A percentile compares a stretch with the other conserved stretches of the same genome.
These are phyloP conservation scores for Austroboletus rostrupii DNA, from an alignment of 1,284 basidiomycete species.

Conservation along the genomic window DNA sequence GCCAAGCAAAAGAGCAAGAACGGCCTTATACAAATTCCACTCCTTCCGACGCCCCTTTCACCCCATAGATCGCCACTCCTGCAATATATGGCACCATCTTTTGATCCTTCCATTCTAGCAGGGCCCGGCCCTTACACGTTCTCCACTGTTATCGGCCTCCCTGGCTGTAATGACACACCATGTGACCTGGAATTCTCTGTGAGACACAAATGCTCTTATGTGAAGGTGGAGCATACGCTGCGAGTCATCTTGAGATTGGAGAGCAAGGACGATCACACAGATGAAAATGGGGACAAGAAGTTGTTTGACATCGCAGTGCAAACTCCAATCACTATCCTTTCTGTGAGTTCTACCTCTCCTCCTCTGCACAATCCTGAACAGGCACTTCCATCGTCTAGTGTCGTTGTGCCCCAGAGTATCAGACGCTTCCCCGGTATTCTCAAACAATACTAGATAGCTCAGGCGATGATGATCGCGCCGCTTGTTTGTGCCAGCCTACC, in stretches of 20 bases:
- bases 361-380: not conserved
- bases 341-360: slow-evolving; percentile 41
- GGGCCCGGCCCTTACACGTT: slow-evolving; percentile 74
- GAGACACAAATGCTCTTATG: slow-evolving; percentile 76
- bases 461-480: slow-evolving; percentile 23
- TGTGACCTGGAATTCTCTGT: slow-evolving; percentile 69
- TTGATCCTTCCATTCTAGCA: slow-evolving; percentile 49
- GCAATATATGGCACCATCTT: slow-evolving; percentile 10
- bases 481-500: slow-evolving; percentile 42
- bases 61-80: slow-evolving; percentile 27
- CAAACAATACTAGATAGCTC: slow-evolving; percentile 36
- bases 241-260: slow-evolving; percentile 86
- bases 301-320: slow-evolving; percentile 92
- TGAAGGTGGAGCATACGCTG: slow-evolving; percentile 75
- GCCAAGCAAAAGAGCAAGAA: slow-evolving; percentile 27
- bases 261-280: slow-evolving; percentile 29
- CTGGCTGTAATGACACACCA: slow-evolving; percentile 41
- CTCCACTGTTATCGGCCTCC: slow-evolving; percentile 51
- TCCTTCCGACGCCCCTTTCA: slow-evolving; percentile 43
- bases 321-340: slow-evolving; percentile 76
- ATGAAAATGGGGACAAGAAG: slow-evolving; percentile 48
- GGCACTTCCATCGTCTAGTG: slow-evolving; percentile 38
- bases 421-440: slow-evolving; percentile 69
- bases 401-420: slow-evolving; percentile 77
- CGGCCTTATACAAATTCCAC: slow-evolving; percentile 53